Conservation (phyloP, 352 stramenopile genomes). For the Phytophthora cryptogea region DNA sequence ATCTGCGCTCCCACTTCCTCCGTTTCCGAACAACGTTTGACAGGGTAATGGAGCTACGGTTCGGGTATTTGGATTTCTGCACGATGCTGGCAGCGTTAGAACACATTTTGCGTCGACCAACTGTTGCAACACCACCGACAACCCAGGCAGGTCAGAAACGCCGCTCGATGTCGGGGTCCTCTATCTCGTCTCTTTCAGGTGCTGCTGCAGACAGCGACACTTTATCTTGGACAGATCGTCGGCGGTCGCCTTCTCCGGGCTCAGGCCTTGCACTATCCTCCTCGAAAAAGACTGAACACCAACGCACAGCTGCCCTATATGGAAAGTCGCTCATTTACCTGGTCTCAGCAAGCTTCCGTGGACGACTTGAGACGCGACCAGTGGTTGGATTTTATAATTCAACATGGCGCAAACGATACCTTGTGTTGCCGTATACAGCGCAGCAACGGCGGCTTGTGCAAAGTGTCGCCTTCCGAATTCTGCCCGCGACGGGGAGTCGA, state of each 20-base stretch:
- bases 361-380: constrained; percentile 71
- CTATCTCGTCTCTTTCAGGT: constrained; percentile 53
- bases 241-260: constrained; percentile 22
- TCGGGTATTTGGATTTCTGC: constrained; percentile 85
- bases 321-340: constrained; percentile 73
- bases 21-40: constrained; percentile 75
- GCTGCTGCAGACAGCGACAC: constrained; percentile 37
- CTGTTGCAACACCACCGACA: constrained; percentile 7
- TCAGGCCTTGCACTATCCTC: constrained; percentile 19
- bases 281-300: constrained; percentile 30
- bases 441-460: constrained; percentile 73
- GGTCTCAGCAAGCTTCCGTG: constrained; percentile 73
- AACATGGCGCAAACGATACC: constrained; percentile 82
- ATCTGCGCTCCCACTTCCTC: constrained; percentile 64
- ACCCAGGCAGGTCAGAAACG: constrained; percentile 25
- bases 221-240: constrained; percentile 34
- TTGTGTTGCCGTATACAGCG: constrained; percentile 75
- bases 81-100: constrained; percentile 67
- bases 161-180: constrained; percentile 56
- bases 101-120: constrained; percentile 52
- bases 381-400: constrained; percentile 82
- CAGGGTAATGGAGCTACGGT: constrained; percentile 78
- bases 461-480: constrained; percentile 74
- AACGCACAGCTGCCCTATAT: constrained; percentile 58
- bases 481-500: constrained; percentile 60